Evolutionary conservation across 31 red algal genomes (phyloP).

Genomic region (Porphyra umbilicalis): DNA sequence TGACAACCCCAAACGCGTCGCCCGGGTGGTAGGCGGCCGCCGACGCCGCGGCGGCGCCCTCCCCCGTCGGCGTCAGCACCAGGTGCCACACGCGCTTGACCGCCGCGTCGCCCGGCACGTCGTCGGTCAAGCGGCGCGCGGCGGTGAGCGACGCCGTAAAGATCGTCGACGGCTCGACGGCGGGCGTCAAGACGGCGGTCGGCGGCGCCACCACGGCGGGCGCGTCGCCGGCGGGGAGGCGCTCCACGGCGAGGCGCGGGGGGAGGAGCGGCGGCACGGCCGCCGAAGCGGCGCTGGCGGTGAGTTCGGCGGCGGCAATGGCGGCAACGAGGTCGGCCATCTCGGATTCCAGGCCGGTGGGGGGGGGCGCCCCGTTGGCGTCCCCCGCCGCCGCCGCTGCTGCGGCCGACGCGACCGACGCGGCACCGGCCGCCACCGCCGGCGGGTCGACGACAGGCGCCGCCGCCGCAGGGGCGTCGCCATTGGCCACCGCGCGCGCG

Average conservation of each 20-base stretch:
- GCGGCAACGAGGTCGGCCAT: background rate
- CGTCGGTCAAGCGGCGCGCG: conserved; percentile 34
- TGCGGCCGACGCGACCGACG: background rate
- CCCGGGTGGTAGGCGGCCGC: conserved; percentile 58
- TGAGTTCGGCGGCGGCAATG: background rate
- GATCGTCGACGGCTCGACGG: background rate
- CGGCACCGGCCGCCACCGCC: background rate
- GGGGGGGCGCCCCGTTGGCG: background rate
- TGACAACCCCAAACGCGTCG: conserved; percentile 81
- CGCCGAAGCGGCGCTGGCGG: background rate
- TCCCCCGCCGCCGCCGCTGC: background rate
- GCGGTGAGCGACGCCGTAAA: conserved; percentile 19
- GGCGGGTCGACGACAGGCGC: background rate
- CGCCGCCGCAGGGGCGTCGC: no score
- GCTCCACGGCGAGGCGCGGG: background rate
- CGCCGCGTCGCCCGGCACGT: background rate
- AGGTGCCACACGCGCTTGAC: conserved; percentile 54
- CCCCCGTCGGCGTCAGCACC: conserved; percentile 36
- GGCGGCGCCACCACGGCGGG: background rate
- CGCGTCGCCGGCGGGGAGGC: background rate
- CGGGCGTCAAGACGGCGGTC: background rate
- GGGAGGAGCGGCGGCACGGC: background rate
- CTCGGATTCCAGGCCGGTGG: background rate
- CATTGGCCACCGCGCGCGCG: background rate
- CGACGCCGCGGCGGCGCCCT: conserved; percentile 6